Percentiles rank a stretch among this genome's conserved stretches.
Conservation (phyloP, 371 early-diverging fungal species). For the Mortierella sp. region DNA sequence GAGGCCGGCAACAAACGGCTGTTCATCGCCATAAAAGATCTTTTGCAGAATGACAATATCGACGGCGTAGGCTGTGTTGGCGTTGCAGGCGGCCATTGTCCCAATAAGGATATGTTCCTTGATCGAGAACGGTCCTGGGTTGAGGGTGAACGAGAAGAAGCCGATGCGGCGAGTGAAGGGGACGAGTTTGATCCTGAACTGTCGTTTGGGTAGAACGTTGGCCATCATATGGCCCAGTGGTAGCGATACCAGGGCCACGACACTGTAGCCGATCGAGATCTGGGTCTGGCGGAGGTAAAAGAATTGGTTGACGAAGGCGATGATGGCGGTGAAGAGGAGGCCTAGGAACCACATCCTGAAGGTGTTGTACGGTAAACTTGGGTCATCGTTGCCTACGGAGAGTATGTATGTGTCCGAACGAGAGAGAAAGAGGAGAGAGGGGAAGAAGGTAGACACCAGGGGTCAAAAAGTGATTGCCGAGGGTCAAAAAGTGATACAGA, state of each 20-base stretch:
- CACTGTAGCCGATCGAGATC: slow-evolving; percentile 59
- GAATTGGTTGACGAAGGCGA: slow-evolving; percentile 81
- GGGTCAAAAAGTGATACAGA: neutral
- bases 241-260: slow-evolving; percentile 69
- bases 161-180: slow-evolving; percentile 39
- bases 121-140: slow-evolving; percentile 82
- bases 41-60: slow-evolving; percentile 81
- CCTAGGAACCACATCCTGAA: slow-evolving; percentile 83
- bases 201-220: slow-evolving; percentile 71
- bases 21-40: slow-evolving; percentile 70
- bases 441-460: neutral
- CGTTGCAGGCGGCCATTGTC: slow-evolving; percentile 55
- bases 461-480: too few species aligned
- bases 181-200: slow-evolving; percentile 62
- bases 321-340: slow-evolving; percentile 66
- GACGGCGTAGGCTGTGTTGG: slow-evolving; percentile 78
- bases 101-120: slow-evolving; percentile 81
- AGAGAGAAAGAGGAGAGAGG: neutral
- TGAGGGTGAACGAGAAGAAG: slow-evolving; percentile 63
- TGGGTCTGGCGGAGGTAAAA: slow-evolving; percentile 76
- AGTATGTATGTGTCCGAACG: neutral
- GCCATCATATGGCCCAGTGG: slow-evolving; percentile 79
- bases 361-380: slow-evolving; percentile 76
- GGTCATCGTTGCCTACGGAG: slow-evolving; percentile 66
- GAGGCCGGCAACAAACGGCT: slow-evolving; percentile 71